A percentile compares a stretch with the other conserved stretches of the same genome.
Evolutionary conservation across 306 rosid species (phyloP).

Genomic region (Gynostemma pentaphyllum): DNA sequence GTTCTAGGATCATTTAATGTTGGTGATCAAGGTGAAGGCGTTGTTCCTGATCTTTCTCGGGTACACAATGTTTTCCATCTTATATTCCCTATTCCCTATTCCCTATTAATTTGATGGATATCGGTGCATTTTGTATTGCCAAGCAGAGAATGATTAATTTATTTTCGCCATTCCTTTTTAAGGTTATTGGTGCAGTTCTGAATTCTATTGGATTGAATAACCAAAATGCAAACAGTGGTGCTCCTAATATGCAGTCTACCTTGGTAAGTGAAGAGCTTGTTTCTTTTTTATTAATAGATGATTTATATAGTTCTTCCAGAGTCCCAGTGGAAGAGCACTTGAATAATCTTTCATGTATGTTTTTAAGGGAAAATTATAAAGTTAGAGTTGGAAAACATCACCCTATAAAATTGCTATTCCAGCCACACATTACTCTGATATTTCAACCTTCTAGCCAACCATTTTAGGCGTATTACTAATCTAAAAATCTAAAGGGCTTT

Average conservation of each 20-base stretch:
- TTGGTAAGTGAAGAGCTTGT: conserved; percentile 33
- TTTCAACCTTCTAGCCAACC: too few species aligned
- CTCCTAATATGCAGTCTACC: conserved; percentile 31
- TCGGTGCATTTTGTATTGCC: neutral
- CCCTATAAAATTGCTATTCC: too few species aligned
- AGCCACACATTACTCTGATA: too few species aligned
- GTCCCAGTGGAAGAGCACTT: too few species aligned
- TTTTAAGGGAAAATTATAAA: too few species aligned
- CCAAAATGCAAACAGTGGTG: conserved; percentile 40
- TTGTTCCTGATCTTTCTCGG: conserved; percentile 73
- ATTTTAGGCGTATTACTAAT: too few species aligned
- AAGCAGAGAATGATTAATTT: neutral
- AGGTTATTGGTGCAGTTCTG: conserved; percentile 91
- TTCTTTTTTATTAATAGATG: neutral
- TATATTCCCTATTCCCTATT: neutral
- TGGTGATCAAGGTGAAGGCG: conserved; percentile 86
- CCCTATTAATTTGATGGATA: neutral
- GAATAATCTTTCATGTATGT: too few species aligned
- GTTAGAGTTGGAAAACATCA: too few species aligned
- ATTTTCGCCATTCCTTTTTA: conserved; percentile 4
- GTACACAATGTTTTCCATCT: conserved; percentile 17
- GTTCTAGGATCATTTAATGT: conserved; percentile 91
- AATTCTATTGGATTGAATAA: conserved; percentile 75
- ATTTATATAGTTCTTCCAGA: neutral
- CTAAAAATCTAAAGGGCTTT: too few species aligned